phyloP scores from a whole-genome alignment of 2,329 filamentous ascomycete genomes.

The Diaporthe citriasiana region DNA sequence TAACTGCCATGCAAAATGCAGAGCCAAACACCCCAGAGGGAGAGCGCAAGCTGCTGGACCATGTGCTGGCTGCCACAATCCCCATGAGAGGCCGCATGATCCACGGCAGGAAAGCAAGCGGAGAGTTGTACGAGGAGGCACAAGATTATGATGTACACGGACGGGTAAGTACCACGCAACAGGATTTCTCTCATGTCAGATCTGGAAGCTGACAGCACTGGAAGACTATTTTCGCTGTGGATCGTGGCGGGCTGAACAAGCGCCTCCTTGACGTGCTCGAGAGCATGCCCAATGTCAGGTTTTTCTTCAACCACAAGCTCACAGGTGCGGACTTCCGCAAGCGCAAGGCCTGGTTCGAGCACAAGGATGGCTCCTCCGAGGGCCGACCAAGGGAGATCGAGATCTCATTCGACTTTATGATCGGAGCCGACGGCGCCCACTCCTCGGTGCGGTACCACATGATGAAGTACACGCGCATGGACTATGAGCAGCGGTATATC shows the following conservation, averaged over 20 bases:
- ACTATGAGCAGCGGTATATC: conserved; percentile 95
- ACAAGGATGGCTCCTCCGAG: conserved; percentile 54
- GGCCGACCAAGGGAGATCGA: conserved; percentile 79
- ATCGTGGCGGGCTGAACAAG: conserved; percentile 87
- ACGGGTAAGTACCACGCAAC: conserved; percentile 68
- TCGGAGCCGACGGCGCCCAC: conserved; percentile 95
- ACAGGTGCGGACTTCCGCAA: conserved; percentile 87
- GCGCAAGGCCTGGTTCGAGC: conserved; percentile 90
- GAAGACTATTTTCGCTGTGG: conserved; percentile 87
- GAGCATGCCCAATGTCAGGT: conserved; percentile 86
- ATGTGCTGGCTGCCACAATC: conserved; percentile 83
- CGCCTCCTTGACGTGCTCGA: conserved; percentile 87
- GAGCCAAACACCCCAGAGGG: conserved; percentile 51
- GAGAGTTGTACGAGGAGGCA: conserved; percentile 79
- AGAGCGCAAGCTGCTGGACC: conserved; percentile 76
- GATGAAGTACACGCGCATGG: conserved; percentile 94
- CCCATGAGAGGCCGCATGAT: conserved; percentile 99
- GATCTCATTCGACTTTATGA: conserved; percentile 89
- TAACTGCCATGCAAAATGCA: conserved; percentile 85
- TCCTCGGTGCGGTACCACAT: conserved; percentile 91
- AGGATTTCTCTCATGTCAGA: neutral
- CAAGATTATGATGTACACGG: conserved; percentile 94
- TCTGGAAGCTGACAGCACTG: neutral
- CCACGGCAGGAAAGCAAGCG: conserved; percentile 76
- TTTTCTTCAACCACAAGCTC: conserved; percentile 95